Evolutionary conservation across 768 basidiomycete genomes (phyloP).

Genomic region (Lentinus brumalis): DNA sequence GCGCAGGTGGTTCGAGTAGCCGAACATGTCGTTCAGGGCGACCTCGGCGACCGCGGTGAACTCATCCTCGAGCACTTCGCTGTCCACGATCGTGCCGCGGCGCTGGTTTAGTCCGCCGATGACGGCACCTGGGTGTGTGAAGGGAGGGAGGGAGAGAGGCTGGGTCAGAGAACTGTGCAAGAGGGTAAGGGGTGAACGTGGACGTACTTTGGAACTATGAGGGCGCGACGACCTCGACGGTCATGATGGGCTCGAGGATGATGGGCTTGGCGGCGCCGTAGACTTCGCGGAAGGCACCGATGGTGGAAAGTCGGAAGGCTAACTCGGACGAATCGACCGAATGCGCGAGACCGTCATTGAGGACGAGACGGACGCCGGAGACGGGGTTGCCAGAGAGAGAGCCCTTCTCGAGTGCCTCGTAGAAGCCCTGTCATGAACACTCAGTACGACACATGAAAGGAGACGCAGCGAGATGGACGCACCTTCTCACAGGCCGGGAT

Average conservation of each 20-base stretch:
- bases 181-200: neutral
- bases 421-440: conserved; percentile 73
- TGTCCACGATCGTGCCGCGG: conserved; percentile 92
- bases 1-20: conserved; percentile 90
- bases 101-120: conserved; percentile 93
- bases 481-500: conserved; percentile 97
- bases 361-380: conserved; percentile 80
- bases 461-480: neutral
- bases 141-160: neutral
- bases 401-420: conserved; percentile 91
- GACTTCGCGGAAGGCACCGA: conserved; percentile 91
- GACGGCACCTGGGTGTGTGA: conserved; percentile 59
- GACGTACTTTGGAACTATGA: conserved; percentile 87
- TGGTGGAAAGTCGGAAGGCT: conserved; percentile 88
- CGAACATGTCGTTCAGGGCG: conserved; percentile 97
- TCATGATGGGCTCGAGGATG: conserved; percentile 98
- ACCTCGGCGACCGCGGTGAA: conserved; percentile 92
- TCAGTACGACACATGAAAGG: neutral
- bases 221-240: conserved; percentile 94
- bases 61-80: conserved; percentile 96
- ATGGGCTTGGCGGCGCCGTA: conserved; percentile 77
- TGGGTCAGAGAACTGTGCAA: neutral
- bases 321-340: conserved; percentile 95
- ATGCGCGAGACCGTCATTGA: conserved; percentile 92
- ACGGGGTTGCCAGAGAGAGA: conserved; percentile 85